Evolutionary conservation across 257 asterid species (phyloP), one percentile per base, ranked within the genome.

Genomic region (Solanum pinnatisectum): DNA sequence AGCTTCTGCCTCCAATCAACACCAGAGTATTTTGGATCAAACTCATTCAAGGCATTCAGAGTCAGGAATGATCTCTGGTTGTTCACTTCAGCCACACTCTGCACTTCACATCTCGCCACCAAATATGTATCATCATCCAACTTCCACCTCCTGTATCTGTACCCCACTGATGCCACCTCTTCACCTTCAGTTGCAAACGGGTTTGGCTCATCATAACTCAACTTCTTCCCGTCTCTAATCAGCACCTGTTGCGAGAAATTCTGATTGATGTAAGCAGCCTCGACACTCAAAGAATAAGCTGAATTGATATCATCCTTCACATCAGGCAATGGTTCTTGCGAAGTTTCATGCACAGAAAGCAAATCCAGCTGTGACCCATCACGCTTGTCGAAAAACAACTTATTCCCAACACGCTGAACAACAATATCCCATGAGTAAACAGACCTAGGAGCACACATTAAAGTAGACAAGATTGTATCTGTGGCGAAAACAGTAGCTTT

Each of bases 391-490:
- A 97, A 93, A 90, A 97, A 97, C 15, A 97, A 89, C 92, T 96
- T 97, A 83, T 96, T 97, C 65, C 99, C 99, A 6, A 97, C 99
- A 6, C 98, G 94, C 90, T 96, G 98, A 88, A 96, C 91, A 14
- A 97, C 99, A 73, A 97, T 95, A 87, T 97, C 99, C 99, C 99
- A 97, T 3, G 99, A 96, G 88, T 95, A 97, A 87, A 97, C 99
- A 3, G 98, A 94, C 91, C 99, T 91, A 2, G 99, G 95, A 8
- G 98, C 94, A 81, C 99, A 97, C 99, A 97, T 97, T 9, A 97
- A 90, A 14, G 98, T 93, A 8, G 99, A 93, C 86, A 97, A 79
- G 60, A 97, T 97, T 3, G 97, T 22, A 84, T 97, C 99, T 0
- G 99, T 97, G 0, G 99, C 99, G 10, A 97, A 97, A 3, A 97